These are phyloP conservation scores for Fusarium kyushuense DNA, from an alignment of 2,329 filamentous ascomycete species.

Conservation along the genomic window DNA sequence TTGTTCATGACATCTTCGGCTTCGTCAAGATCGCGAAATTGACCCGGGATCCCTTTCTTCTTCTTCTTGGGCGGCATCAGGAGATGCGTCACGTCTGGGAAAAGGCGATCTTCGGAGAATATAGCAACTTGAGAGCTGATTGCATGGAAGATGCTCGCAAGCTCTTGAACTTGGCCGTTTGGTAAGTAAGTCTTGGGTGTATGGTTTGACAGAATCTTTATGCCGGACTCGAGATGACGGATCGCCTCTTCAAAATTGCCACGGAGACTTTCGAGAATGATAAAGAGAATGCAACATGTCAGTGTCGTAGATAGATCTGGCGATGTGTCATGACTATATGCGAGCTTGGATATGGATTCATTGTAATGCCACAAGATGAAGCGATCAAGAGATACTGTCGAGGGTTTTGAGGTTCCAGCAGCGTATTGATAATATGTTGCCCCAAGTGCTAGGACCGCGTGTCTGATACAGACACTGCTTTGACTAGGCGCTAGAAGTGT, in stretches of 20 bases:
- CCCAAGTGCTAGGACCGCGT: slow-evolving; percentile 7
- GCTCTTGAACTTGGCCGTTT: not conserved
- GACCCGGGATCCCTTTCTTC: not conserved
- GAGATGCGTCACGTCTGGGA: slow-evolving; percentile 6
- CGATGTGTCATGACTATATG: not conserved
- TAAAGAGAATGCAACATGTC: slow-evolving; percentile 12
- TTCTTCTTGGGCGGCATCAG: not conserved
- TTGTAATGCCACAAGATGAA: slow-evolving; percentile 15
- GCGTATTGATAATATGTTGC: slow-evolving; percentile 7
- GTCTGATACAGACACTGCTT: not conserved
- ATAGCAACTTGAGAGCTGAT: slow-evolving; percentile 17
- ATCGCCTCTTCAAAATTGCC: slow-evolving; percentile 17
- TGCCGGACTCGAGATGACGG: slow-evolving; percentile 13
- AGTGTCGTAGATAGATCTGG: not conserved
- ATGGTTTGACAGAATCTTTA: slow-evolving; percentile 5
- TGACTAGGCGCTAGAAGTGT: slow-evolving; percentile 3
- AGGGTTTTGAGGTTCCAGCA: not conserved
- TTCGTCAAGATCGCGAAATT: slow-evolving; percentile 2
- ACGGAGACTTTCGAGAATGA: slow-evolving; percentile 11
- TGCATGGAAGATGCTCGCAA: slow-evolving; percentile 3
- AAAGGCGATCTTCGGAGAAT: not conserved
- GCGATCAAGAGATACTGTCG: not conserved
- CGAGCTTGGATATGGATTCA: slow-evolving; percentile 1
- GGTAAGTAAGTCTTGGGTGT: not conserved
- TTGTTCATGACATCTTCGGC: slow-evolving; percentile 17